Evolutionary conservation across 2,329 filamentous ascomycete genomes (phyloP), one percentile per base, ranked within the genome.

Genomic region (Colletotrichum sp.): DNA sequence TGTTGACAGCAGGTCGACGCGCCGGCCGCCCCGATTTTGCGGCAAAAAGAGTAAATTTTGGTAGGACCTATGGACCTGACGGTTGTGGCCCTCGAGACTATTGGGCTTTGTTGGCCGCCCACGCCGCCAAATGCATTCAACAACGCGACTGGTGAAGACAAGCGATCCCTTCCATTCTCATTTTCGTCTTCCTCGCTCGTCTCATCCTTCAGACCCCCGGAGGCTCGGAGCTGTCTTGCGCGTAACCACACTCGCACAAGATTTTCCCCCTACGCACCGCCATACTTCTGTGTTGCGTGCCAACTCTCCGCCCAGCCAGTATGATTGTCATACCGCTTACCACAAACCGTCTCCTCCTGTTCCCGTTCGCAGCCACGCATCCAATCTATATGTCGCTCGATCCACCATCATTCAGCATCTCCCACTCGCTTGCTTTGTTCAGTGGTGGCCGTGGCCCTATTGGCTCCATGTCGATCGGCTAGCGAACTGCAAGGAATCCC

Each of bases 21-120:
- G 69, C 67, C 32, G 63, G 69, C 69, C 7, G 43, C 71, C 63
- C 73, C 73, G 63, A 32, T 18, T 72, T 67, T 67, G 55, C 34
- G 30, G 69, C 30, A 64, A 36, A 64, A 36, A 64, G 69, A 52
- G 43, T 12, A 52, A 24, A 13, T 52, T 24, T 52, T 52, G 43
- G 32, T 24, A 48, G 18, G 34, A 9, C 59, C 6, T 30, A 16
- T 18, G 48, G 28, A 15, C 72, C 43, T 30, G 43, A 48, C 48
- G 48, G 52, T 21, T 39, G 36, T 63, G 21, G 57, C 66, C 15
- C 18, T 10, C 32, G 43, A 61, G 28, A 18, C 36, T 60, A 43
- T 52, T 26, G 63, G 26, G 24, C n/a, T 28, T 30, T 26, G 24
- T 6, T 66, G 36, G 63, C 21, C 24, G 21, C 36, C 43, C n/a